Conservation (phyloP, 2,329 filamentous ascomycete genomes). For the Alternaria rosae region DNA sequence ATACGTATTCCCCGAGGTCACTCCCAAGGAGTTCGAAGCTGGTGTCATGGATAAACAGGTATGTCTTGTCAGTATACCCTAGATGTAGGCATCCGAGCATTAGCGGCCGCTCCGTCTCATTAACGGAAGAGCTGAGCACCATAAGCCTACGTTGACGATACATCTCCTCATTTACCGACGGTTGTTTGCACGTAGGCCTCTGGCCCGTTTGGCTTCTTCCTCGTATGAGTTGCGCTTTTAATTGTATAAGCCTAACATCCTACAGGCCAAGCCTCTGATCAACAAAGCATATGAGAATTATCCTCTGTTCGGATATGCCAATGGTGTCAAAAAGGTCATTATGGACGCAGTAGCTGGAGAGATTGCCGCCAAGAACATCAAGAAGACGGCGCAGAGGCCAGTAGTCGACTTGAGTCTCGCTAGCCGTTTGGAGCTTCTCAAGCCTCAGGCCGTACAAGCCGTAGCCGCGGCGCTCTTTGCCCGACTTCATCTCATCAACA, state of each 20-base stretch:
- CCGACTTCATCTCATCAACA: constrained; percentile 13
- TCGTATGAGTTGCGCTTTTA: not conserved
- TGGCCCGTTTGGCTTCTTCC: not conserved
- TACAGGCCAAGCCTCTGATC: not conserved
- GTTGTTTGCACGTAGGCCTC: too few species aligned
- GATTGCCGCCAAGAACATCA: constrained; percentile 7
- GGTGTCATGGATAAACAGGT: not conserved
- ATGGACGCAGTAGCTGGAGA: constrained; percentile 5
- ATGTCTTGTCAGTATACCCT: not conserved
- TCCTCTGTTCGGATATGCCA: not conserved
- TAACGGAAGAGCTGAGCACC: not conserved
- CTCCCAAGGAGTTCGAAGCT: constrained; percentile 1
- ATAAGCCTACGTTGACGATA: too few species aligned
- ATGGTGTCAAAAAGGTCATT: not conserved
- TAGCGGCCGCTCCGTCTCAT: fast-evolving
- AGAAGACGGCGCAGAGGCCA: not conserved
- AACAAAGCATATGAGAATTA: not conserved
- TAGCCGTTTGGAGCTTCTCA: constrained; percentile 15
- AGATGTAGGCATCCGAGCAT: not conserved
- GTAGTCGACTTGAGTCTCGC: not conserved
- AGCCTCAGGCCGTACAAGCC: constrained; percentile 9
- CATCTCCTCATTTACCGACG: too few species aligned
- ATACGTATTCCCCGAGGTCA: not conserved
- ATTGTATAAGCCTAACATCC: not conserved
- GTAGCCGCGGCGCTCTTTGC: constrained; percentile 10